Conservation (phyloP, 208 protist genomes). For the Trypanosoma boissoni region DNA sequence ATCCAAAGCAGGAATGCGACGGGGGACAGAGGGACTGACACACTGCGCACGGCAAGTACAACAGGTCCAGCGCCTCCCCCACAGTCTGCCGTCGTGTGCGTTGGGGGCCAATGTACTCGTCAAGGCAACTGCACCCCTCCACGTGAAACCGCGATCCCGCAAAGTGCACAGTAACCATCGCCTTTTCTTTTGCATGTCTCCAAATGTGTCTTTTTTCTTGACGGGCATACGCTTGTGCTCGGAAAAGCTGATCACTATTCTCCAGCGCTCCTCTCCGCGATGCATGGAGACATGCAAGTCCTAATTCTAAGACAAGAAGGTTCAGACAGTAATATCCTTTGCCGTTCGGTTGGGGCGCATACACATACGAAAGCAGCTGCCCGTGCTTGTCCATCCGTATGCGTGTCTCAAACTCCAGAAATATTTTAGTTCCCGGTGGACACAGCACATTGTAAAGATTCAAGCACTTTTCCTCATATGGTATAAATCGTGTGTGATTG, state of each 20-base stretch:
- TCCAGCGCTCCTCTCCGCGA: conserved; percentile 19
- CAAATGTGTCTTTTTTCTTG: background rate
- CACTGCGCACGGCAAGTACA: conserved; percentile 41
- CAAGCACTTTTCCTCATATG: background rate
- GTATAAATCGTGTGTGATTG: background rate
- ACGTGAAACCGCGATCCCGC: background rate
- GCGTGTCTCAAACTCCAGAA: background rate
- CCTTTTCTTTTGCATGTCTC: background rate
- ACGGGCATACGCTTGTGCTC: background rate
- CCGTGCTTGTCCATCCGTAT: conserved; percentile 38
- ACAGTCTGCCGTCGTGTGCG: too few relatives aligned
- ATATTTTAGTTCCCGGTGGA: background rate
- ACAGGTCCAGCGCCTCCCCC: conserved; percentile 31
- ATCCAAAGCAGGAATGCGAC: too few relatives aligned
- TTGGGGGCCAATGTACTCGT: too few relatives aligned
- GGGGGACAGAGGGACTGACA: conserved; percentile 36
- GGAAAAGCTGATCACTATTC: conserved; percentile 30
- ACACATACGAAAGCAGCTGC: conserved; percentile 39
- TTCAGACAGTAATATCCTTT: conserved; percentile 45
- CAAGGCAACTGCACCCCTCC: background rate
- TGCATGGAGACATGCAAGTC: conserved; percentile 43
- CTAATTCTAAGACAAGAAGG: conserved; percentile 36
- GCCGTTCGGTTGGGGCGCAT: conserved; percentile 21
- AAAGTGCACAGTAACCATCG: background rate
- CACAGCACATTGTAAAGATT: background rate